Conservation (phyloP, 2,329 filamentous ascomycete species). For the Aspergillus cejpii region DNA sequence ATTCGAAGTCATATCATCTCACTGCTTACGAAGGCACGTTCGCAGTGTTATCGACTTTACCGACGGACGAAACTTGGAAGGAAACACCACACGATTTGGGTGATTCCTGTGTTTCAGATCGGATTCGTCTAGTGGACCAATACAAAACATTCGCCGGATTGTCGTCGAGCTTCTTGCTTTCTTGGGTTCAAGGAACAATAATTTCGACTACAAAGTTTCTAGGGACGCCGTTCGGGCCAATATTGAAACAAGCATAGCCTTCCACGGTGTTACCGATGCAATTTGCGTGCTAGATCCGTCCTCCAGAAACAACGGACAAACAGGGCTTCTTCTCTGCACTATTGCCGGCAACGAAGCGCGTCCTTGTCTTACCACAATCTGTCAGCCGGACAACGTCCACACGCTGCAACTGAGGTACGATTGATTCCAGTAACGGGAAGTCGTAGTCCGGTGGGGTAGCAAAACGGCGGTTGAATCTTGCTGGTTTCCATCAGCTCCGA, state of each 20-base stretch:
- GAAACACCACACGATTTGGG: slow-evolving; percentile 6
- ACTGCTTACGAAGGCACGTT: slow-evolving; percentile 4
- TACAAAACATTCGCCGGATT: slow-evolving; percentile 3
- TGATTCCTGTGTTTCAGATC: slow-evolving; percentile 7
- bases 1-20: slow-evolving; percentile 4
- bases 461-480: slow-evolving; percentile 21
- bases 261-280: slow-evolving; percentile 19
- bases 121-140: slow-evolving; percentile 1
- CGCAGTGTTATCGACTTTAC: slow-evolving; percentile 9
- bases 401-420: slow-evolving; percentile 15
- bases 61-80: slow-evolving; percentile 12
- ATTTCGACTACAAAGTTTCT: neutral
- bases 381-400: slow-evolving; percentile 5
- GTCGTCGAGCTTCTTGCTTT: slow-evolving; percentile 7
- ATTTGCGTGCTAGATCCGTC: slow-evolving; percentile 20
- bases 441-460: slow-evolving; percentile 27
- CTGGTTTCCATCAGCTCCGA: slow-evolving; percentile 23
- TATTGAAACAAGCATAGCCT: slow-evolving; percentile 5
- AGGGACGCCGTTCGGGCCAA: slow-evolving; percentile 10
- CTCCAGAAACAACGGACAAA: slow-evolving; percentile 4
- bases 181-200: neutral
- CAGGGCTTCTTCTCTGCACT: slow-evolving; percentile 1
- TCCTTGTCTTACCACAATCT: slow-evolving; percentile 5
- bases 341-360: slow-evolving; percentile 5
- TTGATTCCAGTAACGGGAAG: slow-evolving; percentile 20